Percentiles rank a stretch among this genome's conserved stretches.
These are phyloP conservation scores for Pistacia integerrima DNA, from an alignment of 345 rosid genomes.

Conservation along the genomic window DNA sequence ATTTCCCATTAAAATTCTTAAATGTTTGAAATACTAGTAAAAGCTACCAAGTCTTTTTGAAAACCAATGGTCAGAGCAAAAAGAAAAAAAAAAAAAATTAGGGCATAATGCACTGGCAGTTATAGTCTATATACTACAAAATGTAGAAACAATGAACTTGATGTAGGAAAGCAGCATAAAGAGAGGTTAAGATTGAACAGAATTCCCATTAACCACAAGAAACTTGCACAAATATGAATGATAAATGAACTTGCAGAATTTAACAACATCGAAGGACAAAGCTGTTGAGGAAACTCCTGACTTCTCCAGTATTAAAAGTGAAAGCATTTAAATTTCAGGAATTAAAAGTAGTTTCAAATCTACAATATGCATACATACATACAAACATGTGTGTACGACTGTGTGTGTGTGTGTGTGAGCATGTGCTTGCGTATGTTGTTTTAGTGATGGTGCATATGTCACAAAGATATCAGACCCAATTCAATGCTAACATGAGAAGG, in stretches of 20 bases:
- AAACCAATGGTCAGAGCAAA: too few relatives aligned
- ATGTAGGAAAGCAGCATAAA: neutral
- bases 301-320: neutral
- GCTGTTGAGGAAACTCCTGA: neutral
- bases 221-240: neutral
- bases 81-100: too few relatives aligned
- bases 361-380: neutral
- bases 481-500: neutral
- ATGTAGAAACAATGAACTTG: neutral
- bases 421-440: too few relatives aligned
- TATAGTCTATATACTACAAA: neutral
- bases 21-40: neutral
- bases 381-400: too few relatives aligned
- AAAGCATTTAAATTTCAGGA: neutral
- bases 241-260: neutral
- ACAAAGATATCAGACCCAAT: neutral
- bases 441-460: too few relatives aligned
- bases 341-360: conserved; percentile 3
- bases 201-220: neutral
- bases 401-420: too few relatives aligned
- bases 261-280: conserved; percentile 1
- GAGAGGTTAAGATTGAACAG: neutral
- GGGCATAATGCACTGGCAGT: too few relatives aligned
- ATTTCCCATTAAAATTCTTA: neutral
- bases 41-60: neutral